Evolutionary conservation across 768 basidiomycete genomes (phyloP), one percentile per base, ranked within the genome.

Genomic region (Tremella yokohamensis): DNA sequence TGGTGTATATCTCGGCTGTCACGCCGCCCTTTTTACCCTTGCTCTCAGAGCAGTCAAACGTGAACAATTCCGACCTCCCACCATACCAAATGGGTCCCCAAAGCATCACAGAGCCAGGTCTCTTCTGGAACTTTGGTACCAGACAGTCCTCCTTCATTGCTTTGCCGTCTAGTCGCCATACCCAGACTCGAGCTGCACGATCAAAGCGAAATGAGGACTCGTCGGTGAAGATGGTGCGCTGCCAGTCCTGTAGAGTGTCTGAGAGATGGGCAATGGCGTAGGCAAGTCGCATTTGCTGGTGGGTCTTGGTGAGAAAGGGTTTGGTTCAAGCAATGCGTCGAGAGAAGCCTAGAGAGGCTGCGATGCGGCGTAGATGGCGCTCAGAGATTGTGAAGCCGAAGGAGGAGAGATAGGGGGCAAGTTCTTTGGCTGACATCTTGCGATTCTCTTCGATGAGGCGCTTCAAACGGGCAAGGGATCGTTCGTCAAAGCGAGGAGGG

Each of bases 11-110:
- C 18, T 13, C 49, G 13, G 54, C 59, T 7, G 54, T 61, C 9
- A 61, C 55, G 15, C 59, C 59, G 19, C 40, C 34, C 55, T 39
- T 40, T 19, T 56, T 56, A 22, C 59, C 59, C n/a, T 48, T 25
- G 38, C 59, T 61, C n/a, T 56, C 24, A 4, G 24, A 24, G 24
- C 20, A 25, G 49, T 61, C 59, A 61, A 61, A 61, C 3, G 11
- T 42, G 13, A 50, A 16, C 58, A 60, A 47, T 49, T 60, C 26
- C n/a, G 58, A 45, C 42, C 54, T 37, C 34, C 59, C 54, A 37
- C 59, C 59, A 56, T 61, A 51, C 59, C 59, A 61, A 3, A 61
- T 26, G 19, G 47, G 54, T 29, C 20, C 59, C 54, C 54, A 61
- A 20, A 61, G 38, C 59, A 61, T 61, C 4, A 49, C 16, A 11